These are phyloP conservation scores for Wickerhamomyces strasburgensis DNA, from an alignment of 805 yeast species.

Conservation along the genomic window DNA sequence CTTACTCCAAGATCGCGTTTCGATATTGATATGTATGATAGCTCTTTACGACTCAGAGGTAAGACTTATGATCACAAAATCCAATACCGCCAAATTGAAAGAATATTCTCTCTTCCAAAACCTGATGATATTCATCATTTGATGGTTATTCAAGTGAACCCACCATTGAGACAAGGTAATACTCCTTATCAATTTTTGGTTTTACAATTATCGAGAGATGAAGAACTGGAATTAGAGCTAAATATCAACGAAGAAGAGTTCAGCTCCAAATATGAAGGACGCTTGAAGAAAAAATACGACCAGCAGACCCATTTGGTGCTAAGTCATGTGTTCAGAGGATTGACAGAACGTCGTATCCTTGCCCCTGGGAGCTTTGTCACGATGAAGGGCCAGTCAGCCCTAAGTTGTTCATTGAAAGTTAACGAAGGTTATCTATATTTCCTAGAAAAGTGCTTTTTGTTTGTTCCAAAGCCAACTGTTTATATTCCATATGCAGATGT, in stretches of 20 bases:
- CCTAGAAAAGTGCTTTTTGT: slow-evolving; percentile 85
- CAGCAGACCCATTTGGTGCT: slow-evolving; percentile 82
- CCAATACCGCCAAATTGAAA: slow-evolving; percentile 82
- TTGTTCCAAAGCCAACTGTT: slow-evolving; percentile 90
- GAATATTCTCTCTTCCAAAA: slow-evolving; percentile 88
- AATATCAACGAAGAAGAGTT: slow-evolving; percentile 81
- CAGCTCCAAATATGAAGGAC: slow-evolving; percentile 67
- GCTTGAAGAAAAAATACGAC: slow-evolving; percentile 70
- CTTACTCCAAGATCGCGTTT: slow-evolving; percentile 98
- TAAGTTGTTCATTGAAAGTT: slow-evolving; percentile 89
- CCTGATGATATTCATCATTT: slow-evolving; percentile 91
- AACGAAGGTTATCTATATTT: slow-evolving; percentile 92
- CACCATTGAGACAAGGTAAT: slow-evolving; percentile 97
- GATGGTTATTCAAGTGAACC: slow-evolving; percentile 86
- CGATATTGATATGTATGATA: slow-evolving; percentile 89
- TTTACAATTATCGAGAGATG: slow-evolving; percentile 84
- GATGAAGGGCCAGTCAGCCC: slow-evolving; percentile 75
- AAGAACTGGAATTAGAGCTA: slow-evolving; percentile 85
- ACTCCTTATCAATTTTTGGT: slow-evolving; percentile 92
- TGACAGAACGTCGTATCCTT: slow-evolving; percentile 79
- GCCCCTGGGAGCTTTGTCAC: slow-evolving; percentile 81
- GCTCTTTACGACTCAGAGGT: slow-evolving; percentile 87
- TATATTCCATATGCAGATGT: slow-evolving; percentile 86
- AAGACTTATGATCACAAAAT: slow-evolving; percentile 96
- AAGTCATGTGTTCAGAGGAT: slow-evolving; percentile 83